These are phyloP conservation scores for rapeseed (Brassica napus) DNA, from an alignment of 345 rosid species.

Conservation along the genomic window DNA sequence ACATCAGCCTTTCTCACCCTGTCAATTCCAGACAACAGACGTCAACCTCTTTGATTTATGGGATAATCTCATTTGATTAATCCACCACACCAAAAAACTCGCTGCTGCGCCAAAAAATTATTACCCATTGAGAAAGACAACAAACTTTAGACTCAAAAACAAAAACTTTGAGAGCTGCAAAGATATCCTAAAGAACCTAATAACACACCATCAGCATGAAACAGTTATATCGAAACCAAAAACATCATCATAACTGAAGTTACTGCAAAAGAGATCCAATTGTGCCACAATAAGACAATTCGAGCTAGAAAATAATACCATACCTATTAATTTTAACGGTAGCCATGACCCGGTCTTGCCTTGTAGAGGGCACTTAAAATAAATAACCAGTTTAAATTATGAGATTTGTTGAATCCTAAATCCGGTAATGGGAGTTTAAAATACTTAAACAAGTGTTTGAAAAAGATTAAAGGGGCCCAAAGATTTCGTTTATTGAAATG, in stretches of 20 bases:
- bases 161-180: neutral
- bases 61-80: constrained; percentile 53
- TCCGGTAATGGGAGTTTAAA: too few relatives aligned
- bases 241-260: neutral
- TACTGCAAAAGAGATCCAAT: constrained; percentile 18
- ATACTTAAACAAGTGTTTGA: too few relatives aligned
- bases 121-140: constrained; percentile 35
- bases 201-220: neutral
- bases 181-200: neutral
- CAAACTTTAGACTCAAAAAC: constrained; percentile 1
- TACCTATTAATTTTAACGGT: neutral
- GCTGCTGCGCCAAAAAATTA: neutral
- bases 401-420: too few relatives aligned
- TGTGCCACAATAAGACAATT: constrained; percentile 4
- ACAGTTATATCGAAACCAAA: constrained; percentile 16
- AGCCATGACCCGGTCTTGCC: neutral
- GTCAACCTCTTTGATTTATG: constrained; percentile 90
- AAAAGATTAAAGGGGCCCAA: too few relatives aligned
- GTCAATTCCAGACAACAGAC: constrained; percentile 91
- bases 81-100: constrained; percentile 54
- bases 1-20: constrained; percentile 74
- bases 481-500: too few relatives aligned
- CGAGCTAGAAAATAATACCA: neutral
- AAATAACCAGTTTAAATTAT: too few relatives aligned
- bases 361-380: neutral